Evolutionary conservation across 2,329 filamentous ascomycete genomes (phyloP).

Genomic region (Fusarium begoniae): DNA sequence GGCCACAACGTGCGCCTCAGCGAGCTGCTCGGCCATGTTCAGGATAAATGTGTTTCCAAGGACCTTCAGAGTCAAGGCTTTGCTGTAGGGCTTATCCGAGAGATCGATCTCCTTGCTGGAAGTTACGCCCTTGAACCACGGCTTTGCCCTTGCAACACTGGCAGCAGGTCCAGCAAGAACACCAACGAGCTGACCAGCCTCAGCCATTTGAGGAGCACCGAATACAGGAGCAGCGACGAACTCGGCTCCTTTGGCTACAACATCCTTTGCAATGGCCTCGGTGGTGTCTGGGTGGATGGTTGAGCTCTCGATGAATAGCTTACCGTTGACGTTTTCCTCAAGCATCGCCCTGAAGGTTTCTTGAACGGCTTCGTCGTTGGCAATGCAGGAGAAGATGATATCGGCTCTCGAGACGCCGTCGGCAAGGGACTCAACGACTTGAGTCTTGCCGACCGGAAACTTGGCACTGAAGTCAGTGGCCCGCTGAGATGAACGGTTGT

Average conservation of each 20-base stretch:
- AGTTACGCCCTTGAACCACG: constrained; percentile 78
- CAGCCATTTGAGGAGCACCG: constrained; percentile 75
- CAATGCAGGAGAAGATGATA: constrained; percentile 84
- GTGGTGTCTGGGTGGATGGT: constrained; percentile 88
- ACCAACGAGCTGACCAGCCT: constrained; percentile 74
- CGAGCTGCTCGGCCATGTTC: constrained; percentile 81
- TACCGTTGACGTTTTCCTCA: constrained; percentile 65
- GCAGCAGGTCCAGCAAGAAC: constrained; percentile 74
- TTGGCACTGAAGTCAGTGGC: constrained; percentile 69
- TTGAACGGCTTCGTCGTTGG: constrained; percentile 79
- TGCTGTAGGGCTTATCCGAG: constrained; percentile 71
- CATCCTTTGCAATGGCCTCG: constrained; percentile 67
- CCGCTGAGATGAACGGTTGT: constrained; percentile 78
- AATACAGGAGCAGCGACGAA: constrained; percentile 81
- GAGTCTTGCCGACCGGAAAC: constrained; percentile 69
- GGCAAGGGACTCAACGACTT: constrained; percentile 70
- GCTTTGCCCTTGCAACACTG: constrained; percentile 70
- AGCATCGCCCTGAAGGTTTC: constrained; percentile 68
- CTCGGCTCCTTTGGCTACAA: constrained; percentile 68
- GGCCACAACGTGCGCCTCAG: constrained; percentile 80
- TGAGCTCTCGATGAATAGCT: constrained; percentile 87
- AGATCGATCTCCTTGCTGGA: constrained; percentile 76
- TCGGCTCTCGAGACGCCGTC: constrained; percentile 75
- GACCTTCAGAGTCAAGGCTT: constrained; percentile 78
- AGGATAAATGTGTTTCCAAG: constrained; percentile 88